Percentiles rank a stretch among this genome's conserved stretches.
phyloP scores from a whole-genome alignment of 225 moss, liverwort and hornwort genomes.

The Straminergon stramineum region DNA sequence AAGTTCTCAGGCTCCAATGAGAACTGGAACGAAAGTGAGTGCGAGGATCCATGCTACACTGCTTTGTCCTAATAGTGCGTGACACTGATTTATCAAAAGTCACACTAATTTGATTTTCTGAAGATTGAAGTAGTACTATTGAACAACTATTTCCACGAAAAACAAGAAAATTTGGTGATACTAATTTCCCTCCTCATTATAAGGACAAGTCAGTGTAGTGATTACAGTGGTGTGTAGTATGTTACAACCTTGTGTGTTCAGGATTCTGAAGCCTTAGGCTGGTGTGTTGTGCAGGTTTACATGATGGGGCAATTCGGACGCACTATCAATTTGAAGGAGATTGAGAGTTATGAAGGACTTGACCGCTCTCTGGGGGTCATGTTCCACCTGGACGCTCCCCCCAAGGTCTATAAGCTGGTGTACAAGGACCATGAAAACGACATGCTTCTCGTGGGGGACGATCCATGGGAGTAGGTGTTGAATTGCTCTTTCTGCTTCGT shows the following conservation, averaged over 20 bases:
- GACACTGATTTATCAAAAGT: not conserved
- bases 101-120: not conserved
- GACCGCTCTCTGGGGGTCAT: conserved; percentile 6
- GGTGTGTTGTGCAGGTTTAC: conserved; percentile 9
- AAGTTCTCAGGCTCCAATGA: conserved; percentile 28
- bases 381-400: conserved; percentile 17
- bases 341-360: conserved; percentile 25
- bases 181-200: not conserved
- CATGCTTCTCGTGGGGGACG: conserved; percentile 43
- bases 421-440: conserved; percentile 45
- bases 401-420: conserved; percentile 32
- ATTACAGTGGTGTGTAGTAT: not conserved
- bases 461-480: conserved; percentile 39
- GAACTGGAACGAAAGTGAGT: conserved; percentile 60
- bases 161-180: not conserved
- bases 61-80: not conserved
- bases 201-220: not conserved
- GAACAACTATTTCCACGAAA: not conserved
- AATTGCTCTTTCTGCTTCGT: not conserved
- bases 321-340: conserved; percentile 34
- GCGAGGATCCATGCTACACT: not conserved
- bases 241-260: not conserved
- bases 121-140: not conserved
- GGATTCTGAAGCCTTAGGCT: not conserved
- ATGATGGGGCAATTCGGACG: conserved; percentile 37